A percentile compares a stretch with the other conserved stretches of the same genome.
phyloP scores from a whole-genome alignment of 306 rosid species.

The Fragaria ananassa region DNA sequence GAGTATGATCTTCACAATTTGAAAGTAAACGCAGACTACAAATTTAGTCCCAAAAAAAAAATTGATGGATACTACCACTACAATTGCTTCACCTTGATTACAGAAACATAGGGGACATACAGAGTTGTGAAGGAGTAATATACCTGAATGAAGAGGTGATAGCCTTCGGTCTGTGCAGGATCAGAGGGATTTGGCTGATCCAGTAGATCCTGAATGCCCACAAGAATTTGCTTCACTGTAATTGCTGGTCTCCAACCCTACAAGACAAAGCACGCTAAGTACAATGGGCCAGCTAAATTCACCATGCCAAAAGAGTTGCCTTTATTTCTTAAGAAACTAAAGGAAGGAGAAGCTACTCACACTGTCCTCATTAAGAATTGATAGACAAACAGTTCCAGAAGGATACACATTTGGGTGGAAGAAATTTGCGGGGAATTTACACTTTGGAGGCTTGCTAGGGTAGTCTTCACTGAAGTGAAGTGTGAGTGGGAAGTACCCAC shows the following conservation, averaged over 20 bases:
- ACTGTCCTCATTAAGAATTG: conserved; percentile 94
- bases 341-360: conserved; percentile 43
- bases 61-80: conserved; percentile 1
- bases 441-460: conserved; percentile 98
- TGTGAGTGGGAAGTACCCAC: conserved; percentile 83
- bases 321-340: too few relatives aligned
- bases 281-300: neutral
- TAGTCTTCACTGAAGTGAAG: conserved; percentile 98
- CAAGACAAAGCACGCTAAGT: conserved; percentile 11
- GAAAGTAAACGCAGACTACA: conserved; percentile 2
- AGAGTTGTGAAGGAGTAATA: conserved; percentile 8
- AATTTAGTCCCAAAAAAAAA: neutral
- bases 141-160: conserved; percentile 98
- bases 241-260: conserved; percentile 99
- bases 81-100: neutral
- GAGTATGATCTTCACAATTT: neutral
- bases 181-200: conserved; percentile 95
- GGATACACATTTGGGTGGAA: conserved; percentile 99
- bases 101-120: neutral
- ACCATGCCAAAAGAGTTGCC: neutral
- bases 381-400: conserved; percentile 94
- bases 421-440: conserved; percentile 88
- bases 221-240: conserved; percentile 94
- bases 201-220: conserved; percentile 91
- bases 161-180: conserved; percentile 98